Conservation (phyloP, 768 basidiomycete species). For the Hypholoma fasciculare region DNA sequence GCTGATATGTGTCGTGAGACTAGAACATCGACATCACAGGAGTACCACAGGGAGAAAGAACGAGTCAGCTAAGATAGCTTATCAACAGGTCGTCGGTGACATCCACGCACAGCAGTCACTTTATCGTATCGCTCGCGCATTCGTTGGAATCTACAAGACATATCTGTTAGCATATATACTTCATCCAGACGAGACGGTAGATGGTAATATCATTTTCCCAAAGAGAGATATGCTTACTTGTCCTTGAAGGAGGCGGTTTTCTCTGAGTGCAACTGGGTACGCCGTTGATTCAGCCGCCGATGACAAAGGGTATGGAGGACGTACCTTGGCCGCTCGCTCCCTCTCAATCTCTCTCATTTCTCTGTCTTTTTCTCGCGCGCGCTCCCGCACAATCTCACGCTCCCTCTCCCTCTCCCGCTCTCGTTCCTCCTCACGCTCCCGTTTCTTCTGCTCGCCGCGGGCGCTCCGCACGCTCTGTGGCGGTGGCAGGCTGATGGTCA, state of each 20-base stretch:
- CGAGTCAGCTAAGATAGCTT: not conserved
- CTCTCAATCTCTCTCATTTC: conserved; percentile 6
- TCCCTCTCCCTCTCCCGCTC: conserved; percentile 2
- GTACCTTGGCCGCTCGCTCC: conserved; percentile 4
- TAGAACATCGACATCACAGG: conserved; percentile 12
- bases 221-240: conserved; percentile 21
- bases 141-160: conserved; percentile 39
- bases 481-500: conserved; percentile 26
- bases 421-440: conserved; percentile 1
- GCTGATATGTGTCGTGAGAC: conserved; percentile 37
- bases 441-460: not conserved
- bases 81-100: not conserved
- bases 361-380: not conserved
- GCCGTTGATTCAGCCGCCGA: not conserved
- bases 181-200: not conserved
- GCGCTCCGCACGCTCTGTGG: conserved; percentile 12
- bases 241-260: conserved; percentile 28
- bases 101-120: conserved; percentile 36
- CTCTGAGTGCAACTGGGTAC: conserved; percentile 11
- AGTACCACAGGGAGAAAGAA: not conserved
- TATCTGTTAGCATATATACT: not conserved
- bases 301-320: not conserved
- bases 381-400: not conserved
- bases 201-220: not conserved
- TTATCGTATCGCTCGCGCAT: conserved; percentile 48